These are phyloP conservation scores for Arxiozyma bovina DNA, from an alignment of 1,139 yeast species.

Conservation along the genomic window DNA sequence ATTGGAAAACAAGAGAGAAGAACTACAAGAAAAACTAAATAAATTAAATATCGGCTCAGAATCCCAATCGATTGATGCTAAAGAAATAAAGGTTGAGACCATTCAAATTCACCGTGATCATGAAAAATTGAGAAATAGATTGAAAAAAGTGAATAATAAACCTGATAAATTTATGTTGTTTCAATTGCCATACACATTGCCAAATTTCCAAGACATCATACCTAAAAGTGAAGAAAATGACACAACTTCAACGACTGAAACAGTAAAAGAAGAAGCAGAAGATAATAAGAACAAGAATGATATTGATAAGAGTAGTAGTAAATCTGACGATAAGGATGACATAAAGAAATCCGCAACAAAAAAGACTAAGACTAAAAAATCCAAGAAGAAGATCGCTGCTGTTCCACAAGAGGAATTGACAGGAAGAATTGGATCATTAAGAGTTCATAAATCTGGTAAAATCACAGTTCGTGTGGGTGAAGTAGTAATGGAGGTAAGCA, in stretches of 20 bases:
- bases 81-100: conserved; percentile 32
- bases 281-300: conserved; percentile 6
- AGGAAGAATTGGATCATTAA: conserved; percentile 64
- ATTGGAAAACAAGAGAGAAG: conserved; percentile 26
- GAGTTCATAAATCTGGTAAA: conserved; percentile 76
- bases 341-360: conserved; percentile 3
- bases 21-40: conserved; percentile 25
- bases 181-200: conserved; percentile 66
- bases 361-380: conserved; percentile 8
- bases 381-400: not conserved
- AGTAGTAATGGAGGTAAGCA: conserved; percentile 55
- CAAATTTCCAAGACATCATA: conserved; percentile 37
- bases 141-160: conserved; percentile 30
- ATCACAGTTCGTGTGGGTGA: conserved; percentile 67
- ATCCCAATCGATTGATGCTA: conserved; percentile 24
- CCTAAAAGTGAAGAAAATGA: conserved; percentile 13
- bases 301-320: too few relatives aligned
- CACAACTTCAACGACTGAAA: conserved; percentile 2
- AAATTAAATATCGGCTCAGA: conserved; percentile 21
- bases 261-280: conserved; percentile 2
- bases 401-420: conserved; percentile 23
- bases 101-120: conserved; percentile 32
- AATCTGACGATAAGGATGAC: too few relatives aligned
- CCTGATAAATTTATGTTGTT: conserved; percentile 44
- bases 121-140: conserved; percentile 28